Base-by-base conservation (phyloP, 305 asterid genomes). In the Fraxinus albicans region DNA sequence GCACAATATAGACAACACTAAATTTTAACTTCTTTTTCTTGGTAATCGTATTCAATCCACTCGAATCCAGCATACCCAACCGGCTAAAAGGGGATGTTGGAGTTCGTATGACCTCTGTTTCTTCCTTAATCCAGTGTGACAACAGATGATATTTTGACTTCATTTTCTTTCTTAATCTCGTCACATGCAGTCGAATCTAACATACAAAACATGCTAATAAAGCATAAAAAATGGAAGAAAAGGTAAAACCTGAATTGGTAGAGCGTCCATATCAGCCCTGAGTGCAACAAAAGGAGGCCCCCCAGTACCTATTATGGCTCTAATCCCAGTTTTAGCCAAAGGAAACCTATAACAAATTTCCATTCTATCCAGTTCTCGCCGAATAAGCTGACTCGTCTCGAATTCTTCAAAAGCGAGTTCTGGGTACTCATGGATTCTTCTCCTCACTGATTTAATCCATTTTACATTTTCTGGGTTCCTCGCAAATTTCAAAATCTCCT, bases 231-330 rank as follows among this genome's bases (percentile, higher is more conserved):
- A 35, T 67, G 9, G 1, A 83, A 1, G 29, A 12, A 9, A 6
- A 0, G 21, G 6, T 73, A 4, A 50, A 5, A 95, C 99, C 99
- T 96, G 98, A 85, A 96, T 90, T 15, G 99, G 99, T 27, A 96
- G 90, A 4, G 99, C 99, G 84, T 96, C 98, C 99, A 94, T 96
- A 65, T 96, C 98, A 21, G 99, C 99, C 79, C 99, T 85, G 78
- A 96, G 53, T 9, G 94, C 99, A 8, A 96, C 99, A 78, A 92
- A 93, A 5, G 98, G 99, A 27, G 99, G 91, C 6, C 79, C 76
- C 0, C 99, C 98, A 63, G 94, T 91, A 4, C 98, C 99, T 33
- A 96, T 29, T 85, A 82, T 19, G 23, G 98, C 99, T 78, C 98
- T 79, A 84, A 96, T 92, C 33, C 99, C 99, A 7, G 99, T 96